phyloP scores from a whole-genome alignment of 192 early-diverging fungal genomes.

The Backusella morwellensis region DNA sequence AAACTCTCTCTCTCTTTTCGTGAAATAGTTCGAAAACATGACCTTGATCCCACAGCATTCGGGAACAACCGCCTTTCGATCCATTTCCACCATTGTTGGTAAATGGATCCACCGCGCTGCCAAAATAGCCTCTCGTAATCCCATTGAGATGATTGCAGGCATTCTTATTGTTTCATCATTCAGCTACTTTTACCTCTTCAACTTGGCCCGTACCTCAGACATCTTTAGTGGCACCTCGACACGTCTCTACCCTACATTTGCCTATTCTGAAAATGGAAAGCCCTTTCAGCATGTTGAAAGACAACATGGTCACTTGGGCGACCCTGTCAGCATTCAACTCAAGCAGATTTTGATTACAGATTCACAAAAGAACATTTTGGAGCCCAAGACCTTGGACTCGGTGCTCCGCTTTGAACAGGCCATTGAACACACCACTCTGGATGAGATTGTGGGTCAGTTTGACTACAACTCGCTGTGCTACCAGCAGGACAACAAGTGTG shows the following conservation, averaged over 20 bases:
- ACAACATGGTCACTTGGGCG: not conserved
- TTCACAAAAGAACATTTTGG: conserved; percentile 42
- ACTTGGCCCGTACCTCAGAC: conserved; percentile 64
- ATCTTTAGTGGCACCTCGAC: conserved; percentile 49
- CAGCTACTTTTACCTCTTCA: conserved; percentile 74
- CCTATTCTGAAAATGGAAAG: conserved; percentile 24
- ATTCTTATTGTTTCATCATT: conserved; percentile 72
- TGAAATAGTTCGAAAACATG: not conserved
- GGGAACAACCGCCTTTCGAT: conserved; percentile 26
- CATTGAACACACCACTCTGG: conserved; percentile 34
- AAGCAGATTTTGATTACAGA: conserved; percentile 56
- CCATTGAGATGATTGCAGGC: conserved; percentile 77
- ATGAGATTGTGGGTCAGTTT: conserved; percentile 18
- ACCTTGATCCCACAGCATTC: conserved; percentile 12
- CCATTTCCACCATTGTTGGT: conserved; percentile 27
- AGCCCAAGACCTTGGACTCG: conserved; percentile 41
- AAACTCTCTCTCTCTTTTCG: not conserved
- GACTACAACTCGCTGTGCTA: conserved; percentile 34
- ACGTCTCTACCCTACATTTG: conserved; percentile 42
- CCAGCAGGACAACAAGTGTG: conserved; percentile 14
- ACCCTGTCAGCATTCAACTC: conserved; percentile 51
- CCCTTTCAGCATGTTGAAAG: not conserved
- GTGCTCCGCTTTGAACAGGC: conserved; percentile 37
- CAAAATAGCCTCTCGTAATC: conserved; percentile 60
- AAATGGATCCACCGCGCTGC: conserved; percentile 45